Percentiles rank a stretch among this genome's conserved stretches.
phyloP scores from a whole-genome alignment of 768 basidiomycete species.

The Trichaptum fuscoviolaceum region DNA sequence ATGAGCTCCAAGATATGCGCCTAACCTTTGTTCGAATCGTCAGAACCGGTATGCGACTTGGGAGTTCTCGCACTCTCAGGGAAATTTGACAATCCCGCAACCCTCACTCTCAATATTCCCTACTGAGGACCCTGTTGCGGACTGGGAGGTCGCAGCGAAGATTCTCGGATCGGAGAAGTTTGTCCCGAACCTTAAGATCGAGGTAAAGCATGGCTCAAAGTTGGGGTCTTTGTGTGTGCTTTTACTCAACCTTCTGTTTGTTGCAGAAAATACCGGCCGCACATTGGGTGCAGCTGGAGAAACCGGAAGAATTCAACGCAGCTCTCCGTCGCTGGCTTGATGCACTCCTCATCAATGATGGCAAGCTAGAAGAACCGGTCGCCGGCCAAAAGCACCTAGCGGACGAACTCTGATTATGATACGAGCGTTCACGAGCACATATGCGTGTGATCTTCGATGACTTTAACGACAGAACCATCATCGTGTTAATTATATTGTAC shows the following conservation, averaged over 20 bases:
- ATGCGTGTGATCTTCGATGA: no score
- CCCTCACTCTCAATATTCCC: conserved; percentile 38
- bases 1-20: not conserved
- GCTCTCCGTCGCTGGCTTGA: conserved; percentile 50
- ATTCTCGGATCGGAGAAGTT: conserved; percentile 23
- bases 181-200: conserved; percentile 29
- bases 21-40: not conserved
- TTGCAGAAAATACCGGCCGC: conserved; percentile 46
- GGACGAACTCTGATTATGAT: not conserved
- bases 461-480: no score
- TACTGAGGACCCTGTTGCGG: conserved; percentile 41
- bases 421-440: not conserved
- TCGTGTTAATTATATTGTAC: no score
- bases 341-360: not conserved
- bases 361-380: not conserved
- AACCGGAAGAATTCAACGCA: conserved; percentile 45
- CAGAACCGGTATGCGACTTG: conserved; percentile 37
- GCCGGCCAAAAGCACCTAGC: not conserved
- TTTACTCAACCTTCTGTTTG: conserved; percentile 18
- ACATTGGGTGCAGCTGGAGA: conserved; percentile 68
- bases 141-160: conserved; percentile 32
- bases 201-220: conserved; percentile 26
- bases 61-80: conserved; percentile 33
- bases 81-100: conserved; percentile 37
- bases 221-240: not conserved